A percentile compares a stretch with the other conserved stretches of the same genome.
phyloP scores from a whole-genome alignment of 2,329 filamentous ascomycete species.

The Thielaviopsis punctulata region DNA sequence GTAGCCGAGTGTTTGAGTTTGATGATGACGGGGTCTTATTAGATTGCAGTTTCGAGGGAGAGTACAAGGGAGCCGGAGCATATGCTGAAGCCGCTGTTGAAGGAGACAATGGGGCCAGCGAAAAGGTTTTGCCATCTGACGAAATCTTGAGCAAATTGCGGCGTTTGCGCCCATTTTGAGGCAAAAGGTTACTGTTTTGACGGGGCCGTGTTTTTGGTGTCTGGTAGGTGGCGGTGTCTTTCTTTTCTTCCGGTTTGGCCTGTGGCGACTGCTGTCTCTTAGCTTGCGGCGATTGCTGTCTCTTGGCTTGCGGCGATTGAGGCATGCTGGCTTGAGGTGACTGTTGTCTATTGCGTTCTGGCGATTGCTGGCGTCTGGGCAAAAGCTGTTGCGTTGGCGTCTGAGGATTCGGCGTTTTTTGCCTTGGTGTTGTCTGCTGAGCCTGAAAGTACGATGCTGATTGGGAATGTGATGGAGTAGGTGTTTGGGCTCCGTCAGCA shows the following conservation, averaged over 20 bases:
- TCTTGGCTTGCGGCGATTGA: not conserved
- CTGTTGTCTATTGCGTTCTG: not conserved
- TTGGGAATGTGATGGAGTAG: not conserved
- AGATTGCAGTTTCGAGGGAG: constrained; percentile 4
- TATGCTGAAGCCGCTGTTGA: constrained; percentile 9
- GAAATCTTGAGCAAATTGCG: constrained; percentile 33
- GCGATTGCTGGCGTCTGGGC: not conserved
- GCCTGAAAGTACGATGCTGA: not conserved
- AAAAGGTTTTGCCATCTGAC: constrained; percentile 39
- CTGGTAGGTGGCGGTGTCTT: not conserved
- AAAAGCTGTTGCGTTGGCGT: not conserved
- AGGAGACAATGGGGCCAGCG: constrained; percentile 23
- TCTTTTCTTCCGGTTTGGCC: not conserved
- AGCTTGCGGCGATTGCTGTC: not conserved
- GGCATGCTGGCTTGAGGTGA: not conserved
- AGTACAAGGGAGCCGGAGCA: constrained; percentile 13
- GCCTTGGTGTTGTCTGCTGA: too few species aligned
- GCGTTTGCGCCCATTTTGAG: constrained; percentile 13
- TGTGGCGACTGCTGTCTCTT: not conserved
- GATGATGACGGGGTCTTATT: constrained; percentile 3
- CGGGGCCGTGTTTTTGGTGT: not conserved
- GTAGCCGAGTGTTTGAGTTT: constrained; percentile 3
- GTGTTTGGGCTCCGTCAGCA: not conserved
- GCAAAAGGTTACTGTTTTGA: not conserved
- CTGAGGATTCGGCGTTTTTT: not conserved